A percentile compares a stretch with the other conserved stretches of the same genome.
phyloP scores from a whole-genome alignment of 2,329 filamentous ascomycete genomes.

The Metarhizium sp. region DNA sequence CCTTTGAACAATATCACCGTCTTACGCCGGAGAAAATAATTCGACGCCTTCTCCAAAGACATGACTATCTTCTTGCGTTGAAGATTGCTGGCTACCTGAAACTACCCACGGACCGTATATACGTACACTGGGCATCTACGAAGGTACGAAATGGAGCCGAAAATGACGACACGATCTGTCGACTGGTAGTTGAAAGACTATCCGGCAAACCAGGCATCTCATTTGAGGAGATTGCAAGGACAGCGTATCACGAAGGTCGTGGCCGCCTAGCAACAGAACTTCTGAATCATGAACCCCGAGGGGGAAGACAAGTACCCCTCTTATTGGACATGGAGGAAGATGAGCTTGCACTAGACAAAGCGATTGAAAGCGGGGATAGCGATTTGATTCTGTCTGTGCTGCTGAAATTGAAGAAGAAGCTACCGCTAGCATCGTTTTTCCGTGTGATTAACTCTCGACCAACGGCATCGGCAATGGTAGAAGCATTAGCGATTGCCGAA shows the following conservation, averaged over 20 bases:
- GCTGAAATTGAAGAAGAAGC: constrained; percentile 77
- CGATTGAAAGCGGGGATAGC: constrained; percentile 89
- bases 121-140: constrained; percentile 92
- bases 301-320: constrained; percentile 90
- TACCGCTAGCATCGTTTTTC: constrained; percentile 87
- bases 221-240: constrained; percentile 86
- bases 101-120: constrained; percentile 79
- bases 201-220: constrained; percentile 86
- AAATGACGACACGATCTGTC: constrained; percentile 81
- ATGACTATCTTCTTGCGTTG: constrained; percentile 84
- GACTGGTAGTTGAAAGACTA: constrained; percentile 76
- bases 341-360: constrained; percentile 89
- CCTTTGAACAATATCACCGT: constrained; percentile 87
- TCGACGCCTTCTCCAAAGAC: constrained; percentile 73
- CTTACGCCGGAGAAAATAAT: constrained; percentile 86
- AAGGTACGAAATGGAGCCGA: constrained; percentile 81
- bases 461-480: constrained; percentile 79
- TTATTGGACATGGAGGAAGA: constrained; percentile 94
- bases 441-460: constrained; percentile 79
- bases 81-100: constrained; percentile 81
- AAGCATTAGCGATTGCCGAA: constrained; percentile 63
- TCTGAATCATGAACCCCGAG: constrained; percentile 86
- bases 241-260: constrained; percentile 90
- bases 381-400: constrained; percentile 89
- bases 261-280: constrained; percentile 82